Conservation (phyloP, 2,329 filamentous ascomycete genomes). For the Hypoxylon sp. region DNA sequence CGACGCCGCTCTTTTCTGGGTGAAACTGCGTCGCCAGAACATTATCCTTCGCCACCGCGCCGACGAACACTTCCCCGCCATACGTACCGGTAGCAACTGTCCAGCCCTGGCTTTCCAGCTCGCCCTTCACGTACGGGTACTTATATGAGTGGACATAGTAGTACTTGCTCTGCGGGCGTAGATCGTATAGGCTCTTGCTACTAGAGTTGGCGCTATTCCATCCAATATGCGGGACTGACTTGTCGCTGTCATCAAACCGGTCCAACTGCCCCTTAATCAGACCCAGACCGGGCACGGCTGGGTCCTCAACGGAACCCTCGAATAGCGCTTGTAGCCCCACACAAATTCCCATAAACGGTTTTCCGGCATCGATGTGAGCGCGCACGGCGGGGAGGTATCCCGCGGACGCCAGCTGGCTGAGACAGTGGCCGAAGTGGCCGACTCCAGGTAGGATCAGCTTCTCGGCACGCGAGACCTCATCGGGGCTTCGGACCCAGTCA, state of each 20-base stretch:
- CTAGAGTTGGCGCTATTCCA: slow-evolving; percentile 91
- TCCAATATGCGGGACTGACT: slow-evolving; percentile 98
- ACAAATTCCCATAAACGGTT: slow-evolving; percentile 98
- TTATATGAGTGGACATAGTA: slow-evolving; percentile 99
- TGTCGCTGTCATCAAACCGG: slow-evolving; percentile 82
- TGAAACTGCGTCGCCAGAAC: slow-evolving; percentile 96
- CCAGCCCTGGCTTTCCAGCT: slow-evolving; percentile 88
- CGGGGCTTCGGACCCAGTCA: slow-evolving; percentile 89
- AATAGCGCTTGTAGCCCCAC: slow-evolving; percentile 95
- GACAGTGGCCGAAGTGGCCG: slow-evolving; percentile 97
- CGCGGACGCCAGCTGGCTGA: slow-evolving; percentile 84
- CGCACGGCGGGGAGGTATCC: slow-evolving; percentile 88
- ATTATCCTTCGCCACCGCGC: slow-evolving; percentile 88
- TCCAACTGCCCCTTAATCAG: slow-evolving; percentile 79
- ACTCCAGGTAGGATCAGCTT: slow-evolving; percentile 96
- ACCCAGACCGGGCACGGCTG: slow-evolving; percentile 79
- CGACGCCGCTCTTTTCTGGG: slow-evolving; percentile 95
- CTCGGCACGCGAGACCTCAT: slow-evolving; percentile 88
- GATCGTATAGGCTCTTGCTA: slow-evolving; percentile 76
- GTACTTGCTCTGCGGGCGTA: slow-evolving; percentile 89
- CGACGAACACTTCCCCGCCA: slow-evolving; percentile 90
- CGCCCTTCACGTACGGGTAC: slow-evolving; percentile 78
- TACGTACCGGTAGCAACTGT: slow-evolving; percentile 92
- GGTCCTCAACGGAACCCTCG: slow-evolving; percentile 84
- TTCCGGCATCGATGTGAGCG: slow-evolving; percentile 88